Base-by-base conservation (phyloP, 2,329 filamentous ascomycete species). In the Aspergillus costaricaensis region DNA sequence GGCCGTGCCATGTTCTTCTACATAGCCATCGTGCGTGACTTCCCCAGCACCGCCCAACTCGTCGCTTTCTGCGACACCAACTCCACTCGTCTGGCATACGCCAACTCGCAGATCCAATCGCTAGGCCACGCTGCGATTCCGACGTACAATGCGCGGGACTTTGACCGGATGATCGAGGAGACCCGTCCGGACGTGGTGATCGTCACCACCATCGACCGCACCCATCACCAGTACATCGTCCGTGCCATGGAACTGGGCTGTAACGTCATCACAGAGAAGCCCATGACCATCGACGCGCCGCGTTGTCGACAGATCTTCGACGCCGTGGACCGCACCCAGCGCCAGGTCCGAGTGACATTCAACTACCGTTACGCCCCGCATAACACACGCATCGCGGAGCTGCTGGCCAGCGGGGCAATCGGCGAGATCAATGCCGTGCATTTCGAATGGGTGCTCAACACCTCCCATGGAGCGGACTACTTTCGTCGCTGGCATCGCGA, bases 321-420 rank as follows among this genome's bases (percentile, higher is more conserved):
- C 62, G 82, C 83, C 12, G 84, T 85, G 15, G 78, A 82, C 54
- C 75, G 79, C 17, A 85, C 82, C 0, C 76, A 77, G 2, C 72
- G 74, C 12, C 77, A 79, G 41, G 79, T 87, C 3, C 80, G 85
- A 15, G 85, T 88, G 0, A 84, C 83, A 0, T 88, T 88, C 78
- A 88, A 88, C 74, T 88, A 88, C 73, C 82, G 85, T 21, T 88
- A 87, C 67, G 85, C 85, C 41, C 85, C 85, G n/a, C 86, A 87
- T 73, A 86, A 88, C 72, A 88, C 85, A 14, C 85, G 83, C 62
- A 78, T 88, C 2, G 82, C 79, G 61, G 81, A 86, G 69, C 65
- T 88, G 0, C 65, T 88, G 4, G 78, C 74, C 2, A 79, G 81
- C 0, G 84, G 83, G 0, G 82, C 81, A 1, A 86, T 88, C 59